These are phyloP conservation scores for Butyriboletus loyo DNA, from an alignment of 768 basidiomycete genomes.

Conservation along the genomic window DNA sequence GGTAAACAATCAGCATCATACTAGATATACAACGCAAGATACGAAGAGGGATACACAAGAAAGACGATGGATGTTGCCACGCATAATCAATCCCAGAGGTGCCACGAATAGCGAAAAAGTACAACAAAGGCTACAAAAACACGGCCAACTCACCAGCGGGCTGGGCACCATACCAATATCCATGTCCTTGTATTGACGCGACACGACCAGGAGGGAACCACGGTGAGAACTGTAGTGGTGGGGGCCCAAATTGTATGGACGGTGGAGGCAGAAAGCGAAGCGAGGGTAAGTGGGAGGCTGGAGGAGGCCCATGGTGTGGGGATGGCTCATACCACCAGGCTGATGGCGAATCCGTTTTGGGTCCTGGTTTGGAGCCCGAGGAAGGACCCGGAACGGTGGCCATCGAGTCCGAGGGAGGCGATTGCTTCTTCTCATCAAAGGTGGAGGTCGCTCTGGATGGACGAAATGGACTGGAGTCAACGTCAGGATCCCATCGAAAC, in stretches of 20 bases:
- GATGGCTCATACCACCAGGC: conserved; percentile 9
- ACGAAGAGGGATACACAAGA: not conserved
- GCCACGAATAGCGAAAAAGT: not conserved
- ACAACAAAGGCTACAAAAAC: not conserved
- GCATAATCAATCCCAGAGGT: not conserved
- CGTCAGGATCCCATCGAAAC: conserved; percentile 18
- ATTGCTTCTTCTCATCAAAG: not conserved
- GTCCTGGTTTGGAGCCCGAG: conserved; percentile 3
- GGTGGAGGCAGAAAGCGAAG: conserved; percentile 16
- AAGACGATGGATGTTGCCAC: not conserved
- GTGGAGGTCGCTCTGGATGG: not conserved
- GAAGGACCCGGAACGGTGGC: not conserved
- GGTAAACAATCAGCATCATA: conserved; percentile 9
- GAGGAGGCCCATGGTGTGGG: conserved; percentile 6
- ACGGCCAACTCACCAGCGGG: conserved; percentile 17
- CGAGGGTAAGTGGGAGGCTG: not conserved
- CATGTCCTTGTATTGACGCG: conserved; percentile 13
- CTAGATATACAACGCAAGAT: not conserved
- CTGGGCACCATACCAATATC: conserved; percentile 21
- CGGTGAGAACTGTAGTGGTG: conserved; percentile 11
- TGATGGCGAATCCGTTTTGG: conserved; percentile 10
- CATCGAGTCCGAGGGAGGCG: not conserved
- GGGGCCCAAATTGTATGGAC: conserved; percentile 8
- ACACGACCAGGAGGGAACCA: conserved; percentile 16
- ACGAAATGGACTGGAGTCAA: not conserved